Percentiles rank a stretch among this genome's conserved stretches.
phyloP scores from a whole-genome alignment of 2,329 filamentous ascomycete species.

The Cercospora sojina region DNA sequence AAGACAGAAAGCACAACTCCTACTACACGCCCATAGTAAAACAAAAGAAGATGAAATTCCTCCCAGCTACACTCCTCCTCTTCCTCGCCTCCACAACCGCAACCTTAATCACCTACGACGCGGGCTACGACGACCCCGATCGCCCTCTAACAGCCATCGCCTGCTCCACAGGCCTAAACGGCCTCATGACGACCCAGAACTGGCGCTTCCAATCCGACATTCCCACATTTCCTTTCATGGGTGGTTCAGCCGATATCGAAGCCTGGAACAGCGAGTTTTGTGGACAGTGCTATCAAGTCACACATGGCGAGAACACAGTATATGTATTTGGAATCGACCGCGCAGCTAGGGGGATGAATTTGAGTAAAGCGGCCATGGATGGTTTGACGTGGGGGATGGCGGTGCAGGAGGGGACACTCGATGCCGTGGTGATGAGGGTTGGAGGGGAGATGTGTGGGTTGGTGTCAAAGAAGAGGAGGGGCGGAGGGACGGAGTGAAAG shows the following conservation, averaged over 20 bases:
- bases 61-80: not conserved
- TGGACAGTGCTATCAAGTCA: not conserved
- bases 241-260: not conserved
- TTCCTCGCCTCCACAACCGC: not conserved
- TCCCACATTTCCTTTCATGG: not conserved
- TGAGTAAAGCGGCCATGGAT: not conserved
- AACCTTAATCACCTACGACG: not conserved
- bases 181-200: not conserved
- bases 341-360: not conserved
- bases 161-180: not conserved
- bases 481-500: not conserved
- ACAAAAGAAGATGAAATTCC: not conserved
- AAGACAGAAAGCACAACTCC: not conserved
- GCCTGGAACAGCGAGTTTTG: not conserved
- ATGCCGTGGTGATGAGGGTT: not conserved
- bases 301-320: not conserved
- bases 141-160: not conserved
- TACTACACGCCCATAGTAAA: not conserved
- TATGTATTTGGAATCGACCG: not conserved
- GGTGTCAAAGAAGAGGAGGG: not conserved
- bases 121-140: not conserved
- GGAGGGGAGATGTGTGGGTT: not conserved
- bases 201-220: not conserved
- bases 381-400: not conserved
- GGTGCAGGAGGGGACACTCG: not conserved